Percentiles rank a stretch among this genome's conserved stretches.
phyloP scores from a whole-genome alignment of 768 basidiomycete genomes.

The Auriscalpium vulgare region DNA sequence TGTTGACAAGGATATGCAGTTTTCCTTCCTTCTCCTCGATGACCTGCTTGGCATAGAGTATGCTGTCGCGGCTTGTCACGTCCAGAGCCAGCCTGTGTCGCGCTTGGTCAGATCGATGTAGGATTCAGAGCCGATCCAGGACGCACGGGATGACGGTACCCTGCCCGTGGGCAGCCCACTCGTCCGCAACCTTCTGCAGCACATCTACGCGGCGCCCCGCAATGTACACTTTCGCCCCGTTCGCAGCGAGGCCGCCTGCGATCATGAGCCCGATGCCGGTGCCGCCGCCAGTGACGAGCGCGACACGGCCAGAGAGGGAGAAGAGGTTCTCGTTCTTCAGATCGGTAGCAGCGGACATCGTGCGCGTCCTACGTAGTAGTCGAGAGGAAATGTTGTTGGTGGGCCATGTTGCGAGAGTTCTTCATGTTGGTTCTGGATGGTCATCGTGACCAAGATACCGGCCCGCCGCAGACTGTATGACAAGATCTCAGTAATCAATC shows the following conservation, averaged over 20 bases:
- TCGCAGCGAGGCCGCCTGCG: constrained; percentile 61
- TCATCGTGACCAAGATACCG: too few relatives aligned
- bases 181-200: constrained; percentile 42
- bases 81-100: constrained; percentile 55
- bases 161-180: constrained; percentile 34
- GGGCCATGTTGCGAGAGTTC: too few relatives aligned
- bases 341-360: constrained; percentile 1
- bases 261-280: constrained; percentile 53
- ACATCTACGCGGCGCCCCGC: constrained; percentile 61
- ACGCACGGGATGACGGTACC: constrained; percentile 56
- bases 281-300: constrained; percentile 18
- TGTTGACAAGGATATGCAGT: constrained; percentile 76
- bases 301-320: constrained; percentile 14
- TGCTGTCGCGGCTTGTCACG: constrained; percentile 62
- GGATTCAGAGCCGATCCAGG: not conserved
- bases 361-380: too few relatives aligned
- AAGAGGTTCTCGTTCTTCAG: constrained; percentile 7
- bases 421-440: too few relatives aligned
- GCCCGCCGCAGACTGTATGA: too few relatives aligned
- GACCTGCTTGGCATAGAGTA: constrained; percentile 42
- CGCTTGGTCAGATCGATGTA: not conserved
- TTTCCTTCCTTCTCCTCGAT: constrained; percentile 57
- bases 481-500: too few relatives aligned
- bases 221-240: constrained; percentile 78
- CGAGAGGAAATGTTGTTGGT: too few relatives aligned